Evolutionary conservation across 2,329 filamentous ascomycete species (phyloP), one percentile per base, ranked within the genome.

Genomic region (Chaetoscypha palmicola): DNA sequence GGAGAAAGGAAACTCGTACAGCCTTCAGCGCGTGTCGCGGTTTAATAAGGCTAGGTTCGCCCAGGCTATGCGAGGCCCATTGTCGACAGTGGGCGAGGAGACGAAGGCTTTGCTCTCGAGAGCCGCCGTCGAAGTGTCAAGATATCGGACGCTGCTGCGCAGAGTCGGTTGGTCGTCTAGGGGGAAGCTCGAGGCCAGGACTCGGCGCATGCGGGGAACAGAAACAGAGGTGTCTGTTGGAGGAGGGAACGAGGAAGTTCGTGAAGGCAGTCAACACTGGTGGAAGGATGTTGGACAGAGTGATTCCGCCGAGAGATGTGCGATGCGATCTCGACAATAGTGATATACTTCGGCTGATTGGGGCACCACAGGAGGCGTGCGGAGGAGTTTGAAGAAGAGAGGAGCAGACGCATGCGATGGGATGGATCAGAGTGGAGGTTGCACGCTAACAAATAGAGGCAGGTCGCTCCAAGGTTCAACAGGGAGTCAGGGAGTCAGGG

Each of bases 1-100:
- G 45, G 43, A 44, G 32, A 50, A 52, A 47, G 43, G 41, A 50
- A 54, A 43, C 30, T 52, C 40, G 52, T 49, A 50, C 44, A 57
- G 47, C 37, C 48, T 51, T 56, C 48, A 49, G 48, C 49, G 51
- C 51, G 50, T 53, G 47, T 43, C 49, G 34, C 12, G 45, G 46
- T 34, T 24, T n/a, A 10, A 19, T 34, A 19, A 56, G 56, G 56
- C 55, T 60, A 50, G 46, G 52, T 43, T 52, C 50, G 57, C 55
- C 58, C 43, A 41, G 50, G 42, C 50, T 58, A 59, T 56, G 46
- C 54, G 54, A 48, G 41, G 57, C 58, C 59, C 58, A 62, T 62
- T 50, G 52, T 61, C 47, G 48, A 52, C 32, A 16, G 28, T 26
- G 40, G 23, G 26, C 38, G 40, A 41, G 50, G 44, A 39, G 47